Conservation (phyloP, 169 alveolate species). For the Cryptosporidium parvum region DNA sequence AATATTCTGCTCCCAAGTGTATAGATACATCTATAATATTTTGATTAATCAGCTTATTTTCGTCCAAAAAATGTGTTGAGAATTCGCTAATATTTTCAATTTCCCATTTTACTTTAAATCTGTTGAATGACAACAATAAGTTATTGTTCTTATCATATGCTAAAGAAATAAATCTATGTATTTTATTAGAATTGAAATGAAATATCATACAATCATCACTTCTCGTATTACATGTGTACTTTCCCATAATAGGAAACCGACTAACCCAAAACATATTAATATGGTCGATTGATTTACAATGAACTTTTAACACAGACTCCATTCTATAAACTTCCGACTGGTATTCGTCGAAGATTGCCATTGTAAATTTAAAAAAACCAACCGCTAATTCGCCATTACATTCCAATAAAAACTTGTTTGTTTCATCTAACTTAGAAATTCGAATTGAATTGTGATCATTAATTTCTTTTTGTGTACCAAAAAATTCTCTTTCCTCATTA, state of each 20-base stretch:
- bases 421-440: constrained; percentile 8
- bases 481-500: not conserved
- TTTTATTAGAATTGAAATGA: constrained; percentile 33
- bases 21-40: constrained; percentile 1
- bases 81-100: constrained; percentile 4
- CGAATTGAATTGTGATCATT: not conserved
- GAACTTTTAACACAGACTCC: not conserved
- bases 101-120: constrained; percentile 11
- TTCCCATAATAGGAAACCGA: constrained; percentile 9
- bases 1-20: constrained; percentile 13
- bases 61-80: not conserved
- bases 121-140: constrained; percentile 17
- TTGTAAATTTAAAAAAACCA: constrained; percentile 8
- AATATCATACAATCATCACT: constrained; percentile 26
- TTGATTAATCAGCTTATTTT: not conserved
- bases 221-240: constrained; percentile 44
- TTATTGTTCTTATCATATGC: constrained; percentile 29
- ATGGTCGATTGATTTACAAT: constrained; percentile 12
- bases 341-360: constrained; percentile 1
- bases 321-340: constrained; percentile 21
- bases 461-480: not conserved
- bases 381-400: constrained; percentile 8
- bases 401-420: not conserved
- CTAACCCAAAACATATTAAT: constrained; percentile 55
- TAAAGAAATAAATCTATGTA: constrained; percentile 44